phyloP scores from a whole-genome alignment of 768 basidiomycete species.

The Trametes cingulata region DNA sequence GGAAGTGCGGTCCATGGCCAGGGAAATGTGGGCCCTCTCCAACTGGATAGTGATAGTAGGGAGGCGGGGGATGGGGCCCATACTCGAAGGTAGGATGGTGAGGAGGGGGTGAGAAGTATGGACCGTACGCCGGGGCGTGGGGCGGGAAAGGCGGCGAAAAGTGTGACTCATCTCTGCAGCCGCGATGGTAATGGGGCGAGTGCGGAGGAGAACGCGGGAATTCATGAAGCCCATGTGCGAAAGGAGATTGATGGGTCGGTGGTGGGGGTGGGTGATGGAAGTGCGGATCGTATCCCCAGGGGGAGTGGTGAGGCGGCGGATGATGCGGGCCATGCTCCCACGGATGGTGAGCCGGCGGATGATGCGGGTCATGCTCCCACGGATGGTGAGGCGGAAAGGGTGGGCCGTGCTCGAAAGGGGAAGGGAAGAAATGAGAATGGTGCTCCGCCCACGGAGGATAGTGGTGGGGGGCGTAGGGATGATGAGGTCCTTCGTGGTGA shows the following conservation, averaged over 20 bases:
- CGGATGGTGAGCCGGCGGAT: not conserved
- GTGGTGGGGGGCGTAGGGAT: not conserved
- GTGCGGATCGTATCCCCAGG: not conserved
- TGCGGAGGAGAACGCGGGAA: not conserved
- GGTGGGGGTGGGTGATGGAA: not conserved
- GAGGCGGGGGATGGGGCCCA: not conserved
- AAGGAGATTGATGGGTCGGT: not conserved
- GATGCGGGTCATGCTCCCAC: not conserved
- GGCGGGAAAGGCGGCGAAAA: slow-evolving; percentile 9
- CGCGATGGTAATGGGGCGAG: not conserved
- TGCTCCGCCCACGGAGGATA: not conserved
- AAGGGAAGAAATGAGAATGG: not conserved
- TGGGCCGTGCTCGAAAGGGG: not conserved
- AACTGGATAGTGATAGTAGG: not conserved
- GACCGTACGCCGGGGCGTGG: slow-evolving; percentile 7
- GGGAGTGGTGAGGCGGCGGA: not conserved
- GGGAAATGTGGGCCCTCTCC: not conserved
- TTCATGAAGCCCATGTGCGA: not conserved
- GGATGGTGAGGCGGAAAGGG: not conserved
- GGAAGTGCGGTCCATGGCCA: not conserved
- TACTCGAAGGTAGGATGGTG: not conserved
- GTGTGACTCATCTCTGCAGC: not conserved
- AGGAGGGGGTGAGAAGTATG: slow-evolving; percentile 13
- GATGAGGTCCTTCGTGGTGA: not conserved
- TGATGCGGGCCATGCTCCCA: not conserved